Base-by-base conservation (phyloP, 805 yeast genomes). In the Henningerozyma blattae region DNA sequence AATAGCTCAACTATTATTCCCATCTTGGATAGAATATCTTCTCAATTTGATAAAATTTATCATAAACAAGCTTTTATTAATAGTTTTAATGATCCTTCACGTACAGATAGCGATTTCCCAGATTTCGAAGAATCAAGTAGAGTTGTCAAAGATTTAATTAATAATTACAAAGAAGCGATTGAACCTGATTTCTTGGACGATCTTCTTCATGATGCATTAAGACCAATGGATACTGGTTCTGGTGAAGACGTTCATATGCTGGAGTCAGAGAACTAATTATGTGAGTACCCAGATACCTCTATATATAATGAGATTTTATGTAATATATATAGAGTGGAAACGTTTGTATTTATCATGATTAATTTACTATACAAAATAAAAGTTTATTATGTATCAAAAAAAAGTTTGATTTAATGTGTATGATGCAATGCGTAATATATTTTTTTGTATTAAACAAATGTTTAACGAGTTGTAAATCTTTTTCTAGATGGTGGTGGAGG, bases 11-110 rank as follows among this genome's bases (percentile, higher is more conserved):
- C 86, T 2, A 73, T 89, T 9, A 67, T 76, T 3, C 67, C 75
- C 12, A 61, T 85, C 14, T 67, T 91, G 38, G 67, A 70, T 22
- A 74, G 77, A 41, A 75, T 81, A 0, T 65, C 86, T 22, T 68
- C 65, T 32, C 89, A 86, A 45, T 91, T 77, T 54, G 95, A 89
- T 46, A 70, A 75, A 31, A 68, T 91, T 35, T 81, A 81, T 47
- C 72, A 72, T 30, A 68, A 93, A 38, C 75, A 75, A 30, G 97
- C 97, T 0, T 91, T 87, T 50, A 59, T 89, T 34, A 86, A 81
- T 40, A 77, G 77, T 35, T 91, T 84, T 60, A 69, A 58, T 44
- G 64, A 64, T 30, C 64, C 66, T 2, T 52, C 45, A 28, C 37
- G 61, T 42, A n/a, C 12, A 24, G 56, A 54, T 35, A 58, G 57